Base-by-base conservation (phyloP, 148 eudicot species). In the Camellia lanceoleosa region DNA sequence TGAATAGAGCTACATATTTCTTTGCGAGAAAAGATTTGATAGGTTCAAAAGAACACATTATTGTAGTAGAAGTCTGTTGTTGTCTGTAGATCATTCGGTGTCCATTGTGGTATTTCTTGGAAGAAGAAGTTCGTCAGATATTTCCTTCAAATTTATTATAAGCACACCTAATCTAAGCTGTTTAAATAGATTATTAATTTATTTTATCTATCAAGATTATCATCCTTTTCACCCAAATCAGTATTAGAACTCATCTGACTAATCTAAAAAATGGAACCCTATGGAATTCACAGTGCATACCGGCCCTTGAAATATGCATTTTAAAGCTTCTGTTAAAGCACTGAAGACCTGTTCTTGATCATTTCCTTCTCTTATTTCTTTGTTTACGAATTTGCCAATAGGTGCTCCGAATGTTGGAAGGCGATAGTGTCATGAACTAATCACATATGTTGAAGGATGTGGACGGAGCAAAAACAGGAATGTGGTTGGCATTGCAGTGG, bases 391-490 rank as follows among this genome's bases (percentile, higher is more conserved):
- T 79, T 75, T 20, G n/a, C 52, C 66, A 78, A 63, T 77, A 93
- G 97, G 97, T 93, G 79, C 89, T 91, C 30, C 89, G 92, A 78
- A 89, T 91, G 83, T 76, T 93, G 82, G 97, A 93, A 85, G 89
- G 88, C 61, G 87, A 88, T 72, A 70, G 52, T 84, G 20, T 80
- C 75, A 58, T 79, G 85, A 71, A 71, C 77, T 76, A 81, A 71
- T 15, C 38, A 42, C n/a, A 13, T 1, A 65, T n/a, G 23, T 16
- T 0, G 56, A 49, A 38, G 76, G 63, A 8, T 72, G 60, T 20
- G 15, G 75, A 30, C 2, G 15, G 75, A 20, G 52, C 51, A 51
- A 51, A 19, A 15, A 5, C 74, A 47, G 56, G 30, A 49, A 6
- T 18, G 0, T 15, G 69, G 41, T 11, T 12, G 14, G 60, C 7